phyloP scores from a whole-genome alignment of 2,329 filamentous ascomycete species.

The Dryadomyces sulphureus region DNA sequence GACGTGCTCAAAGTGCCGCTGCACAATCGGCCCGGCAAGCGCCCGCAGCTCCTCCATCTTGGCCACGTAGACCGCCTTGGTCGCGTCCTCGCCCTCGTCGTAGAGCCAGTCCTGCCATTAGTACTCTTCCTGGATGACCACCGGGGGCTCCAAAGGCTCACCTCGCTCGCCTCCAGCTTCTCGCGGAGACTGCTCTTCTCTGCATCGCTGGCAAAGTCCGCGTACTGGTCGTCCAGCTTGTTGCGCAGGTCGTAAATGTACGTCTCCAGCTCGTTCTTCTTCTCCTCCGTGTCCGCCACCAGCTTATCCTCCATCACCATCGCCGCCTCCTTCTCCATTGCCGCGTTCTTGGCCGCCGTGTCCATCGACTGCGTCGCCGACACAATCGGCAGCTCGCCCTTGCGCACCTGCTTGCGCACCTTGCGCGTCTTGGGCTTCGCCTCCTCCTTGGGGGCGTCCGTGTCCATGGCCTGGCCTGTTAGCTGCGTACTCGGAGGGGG shows the following conservation, averaged over 20 bases:
- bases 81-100: conserved; percentile 87
- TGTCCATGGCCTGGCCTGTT: conserved; percentile 61
- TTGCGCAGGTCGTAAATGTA: conserved; percentile 95
- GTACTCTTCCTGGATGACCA: too few species aligned
- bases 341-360: conserved; percentile 45
- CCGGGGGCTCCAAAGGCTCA: too few species aligned
- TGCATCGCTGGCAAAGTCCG: conserved; percentile 25
- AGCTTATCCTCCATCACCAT: conserved; percentile 99
- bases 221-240: conserved; percentile 85
- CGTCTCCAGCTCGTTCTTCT: conserved; percentile 98
- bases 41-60: conserved; percentile 94
- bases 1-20: conserved; percentile 90
- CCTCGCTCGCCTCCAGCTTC: conserved; percentile 76
- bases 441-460: conserved; percentile 52
- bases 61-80: conserved; percentile 82
- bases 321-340: conserved; percentile 65
- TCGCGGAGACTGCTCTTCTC: conserved; percentile 50
- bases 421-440: conserved; percentile 67
- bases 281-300: conserved; percentile 93
- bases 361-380: conserved; percentile 74
- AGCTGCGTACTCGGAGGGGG: background rate
- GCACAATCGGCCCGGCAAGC: conserved; percentile 78
- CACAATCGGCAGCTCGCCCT: conserved; percentile 83
- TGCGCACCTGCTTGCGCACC: conserved; percentile 98
- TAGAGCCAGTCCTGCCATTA: conserved; percentile 99